Percentiles rank a stretch among this genome's conserved stretches.
Evolutionary conservation across 2,329 filamentous ascomycete species (phyloP).

Genomic region (Bipolaris oryzae): DNA sequence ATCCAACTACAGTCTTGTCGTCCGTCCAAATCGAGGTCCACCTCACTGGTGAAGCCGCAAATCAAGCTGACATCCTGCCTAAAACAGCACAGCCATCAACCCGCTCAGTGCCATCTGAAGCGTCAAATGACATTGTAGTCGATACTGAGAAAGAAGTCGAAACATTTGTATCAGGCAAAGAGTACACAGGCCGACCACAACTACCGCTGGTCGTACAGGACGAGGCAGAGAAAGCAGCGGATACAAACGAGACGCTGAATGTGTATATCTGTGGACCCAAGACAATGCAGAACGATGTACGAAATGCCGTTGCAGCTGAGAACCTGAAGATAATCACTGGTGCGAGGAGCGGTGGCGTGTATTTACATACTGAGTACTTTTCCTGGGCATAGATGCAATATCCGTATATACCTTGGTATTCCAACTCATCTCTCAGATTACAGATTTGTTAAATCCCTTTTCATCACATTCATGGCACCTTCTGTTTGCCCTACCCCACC

Average conservation of each 20-base stretch:
- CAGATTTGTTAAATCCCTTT: no score
- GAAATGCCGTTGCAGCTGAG: conserved; percentile 54
- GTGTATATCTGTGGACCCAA: conserved; percentile 54
- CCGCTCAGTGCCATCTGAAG: neutral
- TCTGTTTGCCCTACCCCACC: no score
- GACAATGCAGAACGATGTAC: conserved; percentile 57
- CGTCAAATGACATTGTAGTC: neutral
- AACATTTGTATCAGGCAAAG: conserved; percentile 19
- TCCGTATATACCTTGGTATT: neutral
- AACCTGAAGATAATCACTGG: conserved; percentile 48
- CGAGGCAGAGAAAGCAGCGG: conserved; percentile 22
- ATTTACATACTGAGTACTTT: conserved; percentile 58
- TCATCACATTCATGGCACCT: no score
- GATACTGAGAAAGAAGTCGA: neutral
- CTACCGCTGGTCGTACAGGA: conserved; percentile 37
- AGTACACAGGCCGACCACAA: conserved; percentile 42
- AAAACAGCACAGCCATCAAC: neutral
- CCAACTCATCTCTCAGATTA: no score
- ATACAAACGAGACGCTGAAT: conserved; percentile 27
- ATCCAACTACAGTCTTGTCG: conserved; percentile 15
- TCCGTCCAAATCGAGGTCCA: conserved; percentile 30
- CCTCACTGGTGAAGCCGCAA: conserved; percentile 33
- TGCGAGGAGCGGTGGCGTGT: conserved; percentile 45
- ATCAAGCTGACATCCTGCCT: conserved; percentile 1
- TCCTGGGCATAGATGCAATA: conserved; percentile 18